Conservation (phyloP, 306 rosid species). For the Pterocarpus macrocarpus region DNA sequence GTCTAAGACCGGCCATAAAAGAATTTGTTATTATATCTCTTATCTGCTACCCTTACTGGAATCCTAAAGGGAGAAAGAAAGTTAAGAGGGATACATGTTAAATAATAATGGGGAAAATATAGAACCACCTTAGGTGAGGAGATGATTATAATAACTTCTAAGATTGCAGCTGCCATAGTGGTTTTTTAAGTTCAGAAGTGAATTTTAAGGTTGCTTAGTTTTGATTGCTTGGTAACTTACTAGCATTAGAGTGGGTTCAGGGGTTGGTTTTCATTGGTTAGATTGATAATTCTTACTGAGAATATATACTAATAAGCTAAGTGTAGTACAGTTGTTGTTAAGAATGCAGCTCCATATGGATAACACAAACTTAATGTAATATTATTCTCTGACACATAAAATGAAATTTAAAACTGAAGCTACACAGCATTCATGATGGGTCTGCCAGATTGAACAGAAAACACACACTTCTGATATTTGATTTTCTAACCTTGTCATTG, state of each 20-base stretch:
- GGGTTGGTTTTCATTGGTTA: slow-evolving; percentile 10
- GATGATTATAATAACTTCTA: slow-evolving; percentile 10
- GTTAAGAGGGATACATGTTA: not conserved
- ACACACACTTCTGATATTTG: not conserved
- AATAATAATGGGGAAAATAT: not conserved
- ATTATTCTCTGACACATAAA: not conserved
- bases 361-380: not conserved
- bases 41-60: slow-evolving; percentile 7
- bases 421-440: not conserved
- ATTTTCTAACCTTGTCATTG: slow-evolving; percentile 39
- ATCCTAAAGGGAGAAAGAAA: not conserved
- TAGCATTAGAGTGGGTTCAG: slow-evolving; percentile 15
- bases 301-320: slow-evolving; percentile 15
- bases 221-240: slow-evolving; percentile 7
- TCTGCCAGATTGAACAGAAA: slow-evolving; percentile 20
- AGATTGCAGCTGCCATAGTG: not conserved
- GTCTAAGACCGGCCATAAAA: not conserved
- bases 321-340: not conserved
- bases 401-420: slow-evolving; percentile 39
- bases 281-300: slow-evolving; percentile 12
- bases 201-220: not conserved
- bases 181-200: not conserved
- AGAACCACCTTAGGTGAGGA: slow-evolving; percentile 1
- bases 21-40: not conserved
- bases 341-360: not conserved